A percentile compares a stretch with the other conserved stretches of the same genome.
Evolutionary conservation across 331 rosid genomes (phyloP).

Genomic region (Stylosanthes scabra): DNA sequence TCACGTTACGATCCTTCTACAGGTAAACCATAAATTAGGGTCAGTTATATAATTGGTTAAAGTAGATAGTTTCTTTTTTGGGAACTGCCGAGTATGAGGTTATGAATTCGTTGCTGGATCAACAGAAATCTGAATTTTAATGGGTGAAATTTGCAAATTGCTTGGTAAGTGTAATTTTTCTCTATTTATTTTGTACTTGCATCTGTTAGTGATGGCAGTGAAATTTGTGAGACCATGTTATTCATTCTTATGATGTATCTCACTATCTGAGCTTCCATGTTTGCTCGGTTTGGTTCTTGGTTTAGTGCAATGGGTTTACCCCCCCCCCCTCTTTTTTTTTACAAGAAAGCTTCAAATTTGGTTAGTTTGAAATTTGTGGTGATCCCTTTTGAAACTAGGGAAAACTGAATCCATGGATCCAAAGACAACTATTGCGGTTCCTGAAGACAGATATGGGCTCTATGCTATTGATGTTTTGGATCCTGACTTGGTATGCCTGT

Average conservation of each 20-base stretch:
- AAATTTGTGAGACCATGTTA: not conserved
- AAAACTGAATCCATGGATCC: slow-evolving; percentile 70
- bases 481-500: slow-evolving; percentile 83
- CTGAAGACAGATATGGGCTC: slow-evolving; percentile 91
- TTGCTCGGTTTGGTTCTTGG: not conserved
- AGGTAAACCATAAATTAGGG: slow-evolving; percentile 46
- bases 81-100: not conserved
- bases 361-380: not conserved
- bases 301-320: slow-evolving; percentile 5
- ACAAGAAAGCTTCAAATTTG: slow-evolving; percentile 6
- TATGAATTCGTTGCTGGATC: not conserved
- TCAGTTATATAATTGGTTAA: not conserved
- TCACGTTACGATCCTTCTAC: slow-evolving; percentile 84
- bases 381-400: slow-evolving; percentile 59
- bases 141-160: not conserved
- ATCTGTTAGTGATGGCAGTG: not conserved
- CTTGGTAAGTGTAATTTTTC: not conserved
- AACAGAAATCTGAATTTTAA: not conserved
- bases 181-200: not conserved
- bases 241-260: slow-evolving; percentile 5
- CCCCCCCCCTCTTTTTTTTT: not conserved
- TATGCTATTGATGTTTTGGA: slow-evolving; percentile 84
- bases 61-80: not conserved
- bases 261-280: not conserved
- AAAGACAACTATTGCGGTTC: slow-evolving; percentile 69